Evolutionary conservation across 306 rosid genomes (phyloP), one percentile per base, ranked within the genome.

Genomic region (Acacia confusa): DNA sequence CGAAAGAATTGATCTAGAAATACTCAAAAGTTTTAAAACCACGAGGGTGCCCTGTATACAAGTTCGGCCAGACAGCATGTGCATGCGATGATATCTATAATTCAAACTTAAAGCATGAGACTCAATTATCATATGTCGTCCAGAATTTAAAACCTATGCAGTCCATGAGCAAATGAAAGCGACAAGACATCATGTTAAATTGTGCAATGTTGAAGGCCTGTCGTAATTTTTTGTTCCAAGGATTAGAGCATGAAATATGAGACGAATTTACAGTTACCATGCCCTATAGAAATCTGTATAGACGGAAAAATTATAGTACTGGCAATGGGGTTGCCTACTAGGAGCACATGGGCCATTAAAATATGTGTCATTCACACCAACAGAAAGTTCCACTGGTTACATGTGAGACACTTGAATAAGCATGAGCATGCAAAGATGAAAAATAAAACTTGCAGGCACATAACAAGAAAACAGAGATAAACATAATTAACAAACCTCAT

Each of bases 401-500:
- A 52, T 27, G 27, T 5, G 25, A 11, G 60, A 66, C 25, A 30
- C 72, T 9, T 7, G 32, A 34, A 63, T 2, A 70, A 44, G 72
- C 52, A 58, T 27, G 43, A 16, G 16, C 75, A 22, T 57, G 8
- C 17, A 76, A n/a, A 43, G 0, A 24, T 22, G 43, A 74, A 22
- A 25, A 52, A 53, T 2, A 36, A 64, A 60, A 64, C 55, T 67
- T 12, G 16, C 66, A 47, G 66, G 32, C 44, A 25, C 61, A 64
- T 73, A 71, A 55, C 36, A 67, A 12, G 17, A 69, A 65, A 36
- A 40, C 2, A 30, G 57, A 71, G 70, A 27, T 24, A 48, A 76
- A 77, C 15, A 28, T 47, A 55, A 73, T 53, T 86, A 71, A 84
- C 83, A 60, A 85, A 95, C 97, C 98, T 91, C 94, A 4, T 91